Percentiles rank a stretch among this genome's conserved stretches.
phyloP scores from a whole-genome alignment of 176 grass and related monocot species.

The Typha latifolia region DNA sequence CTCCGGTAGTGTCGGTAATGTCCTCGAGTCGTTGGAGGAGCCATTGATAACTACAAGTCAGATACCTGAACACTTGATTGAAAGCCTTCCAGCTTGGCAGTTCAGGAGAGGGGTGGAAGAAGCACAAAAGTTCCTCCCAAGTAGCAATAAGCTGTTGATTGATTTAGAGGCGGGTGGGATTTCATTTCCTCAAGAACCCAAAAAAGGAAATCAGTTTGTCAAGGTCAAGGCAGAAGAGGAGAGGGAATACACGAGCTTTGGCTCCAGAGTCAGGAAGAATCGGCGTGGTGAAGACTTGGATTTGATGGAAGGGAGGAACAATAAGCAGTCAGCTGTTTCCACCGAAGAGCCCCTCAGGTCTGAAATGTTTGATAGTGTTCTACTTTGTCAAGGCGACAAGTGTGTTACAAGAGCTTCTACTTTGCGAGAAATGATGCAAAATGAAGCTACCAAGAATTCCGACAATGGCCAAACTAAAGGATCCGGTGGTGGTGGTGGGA shows the following conservation, averaged over 20 bases:
- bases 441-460: conserved; percentile 49
- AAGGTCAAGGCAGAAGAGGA: conserved; percentile 35
- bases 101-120: conserved; percentile 82
- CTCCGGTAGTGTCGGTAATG: conserved; percentile 18
- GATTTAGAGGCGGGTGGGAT: conserved; percentile 37
- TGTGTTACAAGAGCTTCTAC: conserved; percentile 33
- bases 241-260: conserved; percentile 17
- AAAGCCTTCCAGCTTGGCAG: conserved; percentile 83
- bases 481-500: conserved; percentile 24
- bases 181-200: conserved; percentile 17
- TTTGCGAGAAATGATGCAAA: conserved; percentile 61
- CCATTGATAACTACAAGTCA: conserved; percentile 40
- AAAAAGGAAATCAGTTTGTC: conserved; percentile 12
- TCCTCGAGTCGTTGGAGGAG: conserved; percentile 34
- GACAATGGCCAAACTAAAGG: conserved; percentile 41
- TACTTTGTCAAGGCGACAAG: conserved; percentile 59
- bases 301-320: conserved; percentile 65
- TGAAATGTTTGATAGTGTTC: conserved; percentile 65
- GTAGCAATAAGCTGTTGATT: conserved; percentile 29
- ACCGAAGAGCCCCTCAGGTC: conserved; percentile 65
- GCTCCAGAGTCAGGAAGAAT: conserved; percentile 36
- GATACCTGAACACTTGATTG: conserved; percentile 62
- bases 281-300: conserved; percentile 65
- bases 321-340: conserved; percentile 70
- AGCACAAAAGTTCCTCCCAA: conserved; percentile 57